Evolutionary conservation across 192 early-diverging fungal species (phyloP).

Genomic region (Oehlia diaphana): DNA sequence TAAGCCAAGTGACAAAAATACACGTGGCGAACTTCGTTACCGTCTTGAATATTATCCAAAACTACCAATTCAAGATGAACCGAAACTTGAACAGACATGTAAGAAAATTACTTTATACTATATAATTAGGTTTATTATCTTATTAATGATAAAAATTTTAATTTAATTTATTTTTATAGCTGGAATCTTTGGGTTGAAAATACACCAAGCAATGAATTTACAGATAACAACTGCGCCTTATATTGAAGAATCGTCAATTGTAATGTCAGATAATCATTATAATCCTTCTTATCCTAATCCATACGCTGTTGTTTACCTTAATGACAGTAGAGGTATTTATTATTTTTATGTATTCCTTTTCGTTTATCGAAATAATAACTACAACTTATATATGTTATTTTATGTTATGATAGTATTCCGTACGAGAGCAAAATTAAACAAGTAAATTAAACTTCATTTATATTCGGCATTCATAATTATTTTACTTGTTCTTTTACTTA

Average conservation of each 20-base stretch:
- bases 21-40: neutral
- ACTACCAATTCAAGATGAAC: neutral
- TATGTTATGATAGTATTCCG: slow-evolving; percentile 2
- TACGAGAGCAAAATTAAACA: slow-evolving; percentile 25
- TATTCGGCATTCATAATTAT: no score
- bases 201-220: slow-evolving; percentile 25
- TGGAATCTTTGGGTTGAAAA: slow-evolving; percentile 19
- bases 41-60: slow-evolving; percentile 16
- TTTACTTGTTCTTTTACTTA: neutral
- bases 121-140: neutral
- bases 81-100: slow-evolving; percentile 9
- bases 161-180: neutral
- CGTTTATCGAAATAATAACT: neutral
- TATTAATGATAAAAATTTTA: neutral
- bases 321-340: slow-evolving; percentile 22
- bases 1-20: neutral
- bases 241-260: neutral
- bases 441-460: slow-evolving; percentile 9
- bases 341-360: neutral
- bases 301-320: slow-evolving; percentile 21
- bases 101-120: neutral
- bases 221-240: slow-evolving; percentile 20
- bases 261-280: neutral
- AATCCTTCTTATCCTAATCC: slow-evolving; percentile 11
- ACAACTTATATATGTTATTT: neutral